Evolutionary conservation across 176 grass and related monocot genomes (phyloP).

Genomic region (Zoysia pacifica): DNA sequence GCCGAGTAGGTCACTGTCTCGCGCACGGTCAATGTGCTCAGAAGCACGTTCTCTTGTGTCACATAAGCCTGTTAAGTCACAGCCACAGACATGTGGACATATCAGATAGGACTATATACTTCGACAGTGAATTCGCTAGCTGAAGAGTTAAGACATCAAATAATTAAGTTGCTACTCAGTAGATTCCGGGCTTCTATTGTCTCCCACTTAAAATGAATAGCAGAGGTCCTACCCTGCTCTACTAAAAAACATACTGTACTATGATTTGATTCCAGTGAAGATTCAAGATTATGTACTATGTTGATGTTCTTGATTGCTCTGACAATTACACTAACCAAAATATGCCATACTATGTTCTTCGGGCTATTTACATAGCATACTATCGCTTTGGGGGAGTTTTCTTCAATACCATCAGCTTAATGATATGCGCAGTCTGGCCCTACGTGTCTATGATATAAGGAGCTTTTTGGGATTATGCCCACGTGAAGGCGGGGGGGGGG

Average conservation of each 20-base stretch:
- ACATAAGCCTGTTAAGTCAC: constrained; percentile 69
- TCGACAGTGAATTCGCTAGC: background rate
- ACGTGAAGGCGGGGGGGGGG: too few species aligned
- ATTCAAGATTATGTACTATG: background rate
- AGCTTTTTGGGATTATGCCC: too few species aligned
- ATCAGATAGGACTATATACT: background rate
- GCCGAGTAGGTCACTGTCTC: constrained; percentile 92
- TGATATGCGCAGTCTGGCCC: too few species aligned
- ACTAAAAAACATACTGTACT: background rate
- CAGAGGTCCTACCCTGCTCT: background rate
- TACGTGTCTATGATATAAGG: too few species aligned
- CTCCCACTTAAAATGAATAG: background rate
- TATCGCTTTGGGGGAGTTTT: too few species aligned
- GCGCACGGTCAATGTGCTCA: constrained; percentile 81
- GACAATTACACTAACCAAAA: background rate
- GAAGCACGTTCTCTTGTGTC: constrained; percentile 89
- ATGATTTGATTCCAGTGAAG: background rate
- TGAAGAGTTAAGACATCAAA: background rate
- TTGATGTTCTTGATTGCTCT: background rate
- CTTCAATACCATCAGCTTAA: too few species aligned
- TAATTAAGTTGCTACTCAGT: background rate
- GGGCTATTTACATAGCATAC: too few species aligned
- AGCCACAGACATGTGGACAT: background rate
- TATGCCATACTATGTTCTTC: background rate
- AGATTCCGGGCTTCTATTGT: background rate